Percentiles rank a stretch among this genome's conserved stretches.
Conservation (phyloP, 257 asterid species). For the Linaria vulgaris region DNA sequence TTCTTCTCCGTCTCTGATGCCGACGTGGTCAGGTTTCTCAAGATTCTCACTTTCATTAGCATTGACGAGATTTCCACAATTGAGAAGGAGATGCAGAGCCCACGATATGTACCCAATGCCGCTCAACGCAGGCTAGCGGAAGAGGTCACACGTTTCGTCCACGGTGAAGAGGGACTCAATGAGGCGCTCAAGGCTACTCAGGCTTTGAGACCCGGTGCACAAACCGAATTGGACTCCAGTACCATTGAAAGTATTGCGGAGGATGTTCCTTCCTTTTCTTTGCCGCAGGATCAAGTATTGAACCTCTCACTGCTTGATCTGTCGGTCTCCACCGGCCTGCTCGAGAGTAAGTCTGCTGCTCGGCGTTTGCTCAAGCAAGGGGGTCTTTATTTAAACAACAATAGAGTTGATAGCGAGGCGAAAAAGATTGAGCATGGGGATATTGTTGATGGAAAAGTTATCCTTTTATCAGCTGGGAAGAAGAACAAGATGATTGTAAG, state of each 20-base stretch:
- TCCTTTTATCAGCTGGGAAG: slow-evolving; percentile 91
- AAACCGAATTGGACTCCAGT: slow-evolving; percentile 61
- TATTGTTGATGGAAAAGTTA: slow-evolving; percentile 70
- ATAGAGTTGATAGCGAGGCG: slow-evolving; percentile 68
- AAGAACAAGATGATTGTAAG: slow-evolving; percentile 93
- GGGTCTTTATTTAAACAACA: slow-evolving; percentile 82
- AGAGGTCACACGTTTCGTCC: slow-evolving; percentile 93
- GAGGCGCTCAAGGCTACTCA: slow-evolving; percentile 84
- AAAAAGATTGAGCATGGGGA: slow-evolving; percentile 75
- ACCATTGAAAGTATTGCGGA: slow-evolving; percentile 71
- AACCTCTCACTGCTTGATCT: slow-evolving; percentile 62
- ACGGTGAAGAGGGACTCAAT: slow-evolving; percentile 70
- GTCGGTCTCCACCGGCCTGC: slow-evolving; percentile 61
- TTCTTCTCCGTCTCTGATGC: slow-evolving; percentile 70
- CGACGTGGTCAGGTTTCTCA: slow-evolving; percentile 73
- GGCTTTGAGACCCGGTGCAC: slow-evolving; percentile 87
- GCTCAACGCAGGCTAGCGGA: slow-evolving; percentile 89
- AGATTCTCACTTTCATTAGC: slow-evolving; percentile 69
- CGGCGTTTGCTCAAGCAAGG: slow-evolving; percentile 89
- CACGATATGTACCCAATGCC: slow-evolving; percentile 64
- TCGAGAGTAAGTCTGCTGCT: slow-evolving; percentile 89
- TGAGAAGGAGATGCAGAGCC: slow-evolving; percentile 53
- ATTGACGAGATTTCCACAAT: slow-evolving; percentile 63
- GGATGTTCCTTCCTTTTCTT: slow-evolving; percentile 70
- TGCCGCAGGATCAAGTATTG: slow-evolving; percentile 53